Conservation (phyloP, 768 basidiomycete genomes). For the Leccinum fibrillosum region DNA sequence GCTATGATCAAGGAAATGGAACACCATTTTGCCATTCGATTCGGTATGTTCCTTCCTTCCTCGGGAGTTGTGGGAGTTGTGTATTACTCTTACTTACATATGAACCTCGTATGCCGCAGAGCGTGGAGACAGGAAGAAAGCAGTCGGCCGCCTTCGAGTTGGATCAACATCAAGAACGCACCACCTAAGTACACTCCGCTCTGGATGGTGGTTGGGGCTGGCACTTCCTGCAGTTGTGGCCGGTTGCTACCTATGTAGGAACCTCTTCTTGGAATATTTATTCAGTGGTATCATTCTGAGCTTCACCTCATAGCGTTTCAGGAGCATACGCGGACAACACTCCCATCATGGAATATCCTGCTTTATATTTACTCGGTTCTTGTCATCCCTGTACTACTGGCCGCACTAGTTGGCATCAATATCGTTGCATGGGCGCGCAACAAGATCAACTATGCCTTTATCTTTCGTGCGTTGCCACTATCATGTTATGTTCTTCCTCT, state of each 20-base stretch:
- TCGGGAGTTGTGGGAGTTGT: not conserved
- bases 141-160: constrained; percentile 62
- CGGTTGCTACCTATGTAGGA: constrained; percentile 58
- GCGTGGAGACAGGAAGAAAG: constrained; percentile 76
- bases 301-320: constrained; percentile 47
- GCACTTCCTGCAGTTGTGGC: constrained; percentile 64
- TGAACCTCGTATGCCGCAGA: constrained; percentile 29
- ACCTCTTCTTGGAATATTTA: not conserved
- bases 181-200: constrained; percentile 69
- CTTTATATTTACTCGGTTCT: constrained; percentile 78
- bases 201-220: constrained; percentile 70
- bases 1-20: constrained; percentile 76
- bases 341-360: constrained; percentile 72
- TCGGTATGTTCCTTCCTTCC: constrained; percentile 50
- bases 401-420: constrained; percentile 79
- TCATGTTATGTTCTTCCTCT: not conserved
- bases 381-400: constrained; percentile 70
- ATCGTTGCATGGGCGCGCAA: constrained; percentile 69
- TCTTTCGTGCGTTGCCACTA: constrained; percentile 57
- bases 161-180: constrained; percentile 50
- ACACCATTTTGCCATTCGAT: constrained; percentile 67
- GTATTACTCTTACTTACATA: not conserved
- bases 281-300: not conserved
- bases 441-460: constrained; percentile 92
- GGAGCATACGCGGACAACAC: constrained; percentile 42